These are phyloP conservation scores for Omphalotus olearius DNA, from an alignment of 1,284 basidiomycete species.

Conservation along the genomic window DNA sequence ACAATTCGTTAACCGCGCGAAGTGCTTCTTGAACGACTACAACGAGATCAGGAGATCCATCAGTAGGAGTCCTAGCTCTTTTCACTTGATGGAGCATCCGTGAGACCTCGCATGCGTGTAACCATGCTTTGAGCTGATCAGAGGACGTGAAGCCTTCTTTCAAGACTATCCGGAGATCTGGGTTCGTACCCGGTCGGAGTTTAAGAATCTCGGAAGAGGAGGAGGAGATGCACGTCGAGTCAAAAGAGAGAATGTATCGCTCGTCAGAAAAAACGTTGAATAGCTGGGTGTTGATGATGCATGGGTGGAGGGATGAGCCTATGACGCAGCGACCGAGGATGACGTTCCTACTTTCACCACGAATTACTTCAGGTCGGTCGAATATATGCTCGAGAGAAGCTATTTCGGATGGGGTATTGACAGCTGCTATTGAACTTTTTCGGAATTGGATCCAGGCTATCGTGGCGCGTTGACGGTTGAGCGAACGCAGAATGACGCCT, in stretches of 20 bases:
- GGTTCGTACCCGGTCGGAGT: slow-evolving; percentile 4
- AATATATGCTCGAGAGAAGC: slow-evolving; percentile 35
- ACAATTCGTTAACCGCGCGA: slow-evolving; percentile 1
- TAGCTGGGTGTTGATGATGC: slow-evolving; percentile 21
- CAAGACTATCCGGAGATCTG: slow-evolving; percentile 38
- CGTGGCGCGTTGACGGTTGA: slow-evolving; percentile 55
- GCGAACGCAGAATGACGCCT: slow-evolving; percentile 47
- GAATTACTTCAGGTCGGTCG: slow-evolving; percentile 28
- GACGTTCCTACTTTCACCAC: slow-evolving; percentile 23
- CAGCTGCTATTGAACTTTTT: slow-evolving; percentile 13
- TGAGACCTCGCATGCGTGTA: slow-evolving; percentile 34
- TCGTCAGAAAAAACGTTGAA: slow-evolving; percentile 36
- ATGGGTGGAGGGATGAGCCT: slow-evolving; percentile 43
- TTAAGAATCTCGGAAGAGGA: slow-evolving; percentile 4
- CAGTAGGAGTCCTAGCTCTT: neutral
- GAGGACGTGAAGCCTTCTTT: slow-evolving; percentile 40
- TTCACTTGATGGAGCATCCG: slow-evolving; percentile 2
- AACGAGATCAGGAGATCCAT: neutral
- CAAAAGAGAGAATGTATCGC: slow-evolving; percentile 49
- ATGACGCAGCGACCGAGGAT: slow-evolving; percentile 39
- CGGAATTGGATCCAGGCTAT: slow-evolving; percentile 47
- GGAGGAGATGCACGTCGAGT: slow-evolving; percentile 21
- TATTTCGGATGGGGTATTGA: slow-evolving; percentile 27
- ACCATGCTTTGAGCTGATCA: slow-evolving; percentile 57
- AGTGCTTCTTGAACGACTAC: slow-evolving; percentile 5